Evolutionary conservation across 1,284 basidiomycete genomes (phyloP).

Genomic region (Anthracocystis walkeri): DNA sequence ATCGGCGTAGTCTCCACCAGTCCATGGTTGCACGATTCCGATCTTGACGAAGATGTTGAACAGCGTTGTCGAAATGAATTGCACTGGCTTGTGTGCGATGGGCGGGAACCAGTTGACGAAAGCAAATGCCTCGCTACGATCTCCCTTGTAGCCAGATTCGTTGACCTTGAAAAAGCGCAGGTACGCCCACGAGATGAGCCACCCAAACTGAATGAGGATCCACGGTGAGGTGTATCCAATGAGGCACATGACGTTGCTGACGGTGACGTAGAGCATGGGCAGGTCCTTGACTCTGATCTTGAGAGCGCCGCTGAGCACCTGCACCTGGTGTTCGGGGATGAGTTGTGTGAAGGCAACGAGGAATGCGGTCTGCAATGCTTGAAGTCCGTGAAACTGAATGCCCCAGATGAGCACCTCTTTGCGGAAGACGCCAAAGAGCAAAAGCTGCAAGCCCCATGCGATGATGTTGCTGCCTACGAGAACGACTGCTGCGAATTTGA

Average conservation of each 20-base stretch:
- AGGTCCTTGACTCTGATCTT: conserved; percentile 91
- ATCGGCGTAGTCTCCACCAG: conserved; percentile 46
- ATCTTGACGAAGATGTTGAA: conserved; percentile 76
- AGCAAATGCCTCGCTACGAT: conserved; percentile 95
- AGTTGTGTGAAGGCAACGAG: conserved; percentile 96
- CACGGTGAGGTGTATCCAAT: conserved; percentile 91
- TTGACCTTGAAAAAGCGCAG: conserved; percentile 95
- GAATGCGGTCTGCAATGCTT: conserved; percentile 88
- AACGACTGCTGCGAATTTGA: conserved; percentile 85
- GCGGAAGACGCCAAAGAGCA: conserved; percentile 58
- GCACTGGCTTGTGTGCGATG: conserved; percentile 76
- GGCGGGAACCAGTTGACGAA: conserved; percentile 97
- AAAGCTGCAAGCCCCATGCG: conserved; percentile 59
- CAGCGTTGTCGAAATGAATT: conserved; percentile 77
- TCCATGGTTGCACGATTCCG: conserved; percentile 79
- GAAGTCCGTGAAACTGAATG: conserved; percentile 89
- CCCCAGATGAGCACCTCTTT: conserved; percentile 74
- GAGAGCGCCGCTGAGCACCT: conserved; percentile 82
- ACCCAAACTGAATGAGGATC: conserved; percentile 94
- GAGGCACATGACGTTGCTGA: conserved; percentile 89
- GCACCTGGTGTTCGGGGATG: conserved; percentile 97
- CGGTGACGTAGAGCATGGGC: conserved; percentile 91
- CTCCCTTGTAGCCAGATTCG: conserved; percentile 76
- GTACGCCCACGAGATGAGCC: conserved; percentile 95
- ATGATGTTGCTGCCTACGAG: conserved; percentile 60